These are phyloP conservation scores for Hygrocybe coccinea DNA, from an alignment of 768 basidiomycete species.

Conservation along the genomic window DNA sequence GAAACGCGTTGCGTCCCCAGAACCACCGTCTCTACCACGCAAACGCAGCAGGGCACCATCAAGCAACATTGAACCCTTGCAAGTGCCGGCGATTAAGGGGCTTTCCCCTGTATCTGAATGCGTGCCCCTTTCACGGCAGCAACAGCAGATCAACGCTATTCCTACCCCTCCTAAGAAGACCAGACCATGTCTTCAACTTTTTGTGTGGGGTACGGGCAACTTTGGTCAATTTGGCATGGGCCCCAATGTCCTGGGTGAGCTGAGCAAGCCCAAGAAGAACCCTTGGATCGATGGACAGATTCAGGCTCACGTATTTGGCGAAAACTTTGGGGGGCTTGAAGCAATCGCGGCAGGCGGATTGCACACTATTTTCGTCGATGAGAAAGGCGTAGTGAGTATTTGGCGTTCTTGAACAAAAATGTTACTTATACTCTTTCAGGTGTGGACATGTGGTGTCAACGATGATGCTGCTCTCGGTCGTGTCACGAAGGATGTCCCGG, in stretches of 20 bases:
- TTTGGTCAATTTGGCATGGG: constrained; percentile 96
- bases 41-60: constrained; percentile 32
- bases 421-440: constrained; percentile 35
- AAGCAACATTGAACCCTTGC: constrained; percentile 40
- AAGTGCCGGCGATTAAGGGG: constrained; percentile 3
- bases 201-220: constrained; percentile 89
- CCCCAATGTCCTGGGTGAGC: constrained; percentile 63
- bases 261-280: constrained; percentile 72
- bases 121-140: constrained; percentile 35
- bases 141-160: constrained; percentile 61
- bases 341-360: constrained; percentile 78
- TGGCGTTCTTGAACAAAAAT: not conserved
- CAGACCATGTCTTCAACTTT: constrained; percentile 68
- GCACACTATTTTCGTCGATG: constrained; percentile 85
- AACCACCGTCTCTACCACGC: constrained; percentile 43
- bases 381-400: constrained; percentile 76
- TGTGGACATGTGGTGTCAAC: constrained; percentile 84
- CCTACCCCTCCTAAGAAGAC: constrained; percentile 52
- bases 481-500: constrained; percentile 55
- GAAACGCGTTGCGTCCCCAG: constrained; percentile 51
- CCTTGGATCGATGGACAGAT: constrained; percentile 74
- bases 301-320: constrained; percentile 63
- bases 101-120: constrained; percentile 21
- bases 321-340: constrained; percentile 74
- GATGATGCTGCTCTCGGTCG: constrained; percentile 87